Conservation (phyloP, 2,329 filamentous ascomycete species). For the Coniochaeta sp. region DNA sequence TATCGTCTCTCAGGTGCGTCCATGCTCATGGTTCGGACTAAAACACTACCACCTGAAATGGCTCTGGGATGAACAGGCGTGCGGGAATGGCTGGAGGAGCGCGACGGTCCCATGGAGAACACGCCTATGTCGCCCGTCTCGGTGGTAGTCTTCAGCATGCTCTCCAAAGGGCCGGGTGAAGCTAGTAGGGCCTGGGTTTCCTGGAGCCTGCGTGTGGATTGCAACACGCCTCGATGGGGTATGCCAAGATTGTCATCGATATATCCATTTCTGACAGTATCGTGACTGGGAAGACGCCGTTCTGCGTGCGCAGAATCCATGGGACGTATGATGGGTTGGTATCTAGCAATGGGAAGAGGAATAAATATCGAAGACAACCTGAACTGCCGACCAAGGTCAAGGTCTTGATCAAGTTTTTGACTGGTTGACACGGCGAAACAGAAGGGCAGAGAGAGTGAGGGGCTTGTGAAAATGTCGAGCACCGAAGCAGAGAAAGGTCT, state of each 20-base stretch:
- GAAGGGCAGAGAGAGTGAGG: neutral
- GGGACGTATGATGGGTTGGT: neutral
- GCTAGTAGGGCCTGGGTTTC: constrained; percentile 25
- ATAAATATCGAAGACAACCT: neutral
- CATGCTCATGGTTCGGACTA: constrained; percentile 19
- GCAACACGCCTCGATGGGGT: neutral
- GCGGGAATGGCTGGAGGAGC: constrained; percentile 16
- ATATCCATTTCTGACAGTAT: neutral
- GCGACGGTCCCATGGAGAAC: constrained; percentile 45
- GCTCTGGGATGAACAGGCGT: constrained; percentile 15
- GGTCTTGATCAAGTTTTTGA: neutral
- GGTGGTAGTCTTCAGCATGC: constrained; percentile 59
- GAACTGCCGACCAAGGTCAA: neutral
- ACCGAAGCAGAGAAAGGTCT: neutral
- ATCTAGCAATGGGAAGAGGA: no score
- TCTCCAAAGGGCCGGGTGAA: constrained; percentile 48
- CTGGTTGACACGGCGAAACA: neutral
- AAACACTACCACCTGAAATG: constrained; percentile 20
- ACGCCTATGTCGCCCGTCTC: constrained; percentile 59
- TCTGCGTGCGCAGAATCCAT: neutral
- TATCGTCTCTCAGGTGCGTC: constrained; percentile 22
- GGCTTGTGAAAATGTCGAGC: neutral
- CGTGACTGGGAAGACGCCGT: neutral
- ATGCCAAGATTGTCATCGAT: neutral
- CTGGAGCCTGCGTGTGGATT: neutral